phyloP scores from a whole-genome alignment of 2,329 filamentous ascomycete genomes.

The Cyphellophora europaea region DNA sequence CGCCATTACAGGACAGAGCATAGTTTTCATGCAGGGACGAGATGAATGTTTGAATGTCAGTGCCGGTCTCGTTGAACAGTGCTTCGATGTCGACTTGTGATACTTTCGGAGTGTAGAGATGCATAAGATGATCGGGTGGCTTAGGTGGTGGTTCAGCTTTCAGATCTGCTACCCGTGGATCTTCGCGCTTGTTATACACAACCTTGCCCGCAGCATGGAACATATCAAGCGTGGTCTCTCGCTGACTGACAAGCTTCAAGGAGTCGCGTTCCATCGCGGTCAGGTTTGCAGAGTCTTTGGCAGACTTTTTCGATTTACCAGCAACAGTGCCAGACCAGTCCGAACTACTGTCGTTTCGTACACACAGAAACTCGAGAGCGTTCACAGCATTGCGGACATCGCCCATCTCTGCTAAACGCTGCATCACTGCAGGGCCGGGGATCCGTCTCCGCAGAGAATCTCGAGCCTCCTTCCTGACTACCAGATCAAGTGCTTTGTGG shows the following conservation, averaged over 20 bases:
- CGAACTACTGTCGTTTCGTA: conserved; percentile 65
- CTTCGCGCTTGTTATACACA: conserved; percentile 85
- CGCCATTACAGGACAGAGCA: conserved; percentile 65
- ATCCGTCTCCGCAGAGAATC: conserved; percentile 66
- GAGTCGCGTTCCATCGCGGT: conserved; percentile 73
- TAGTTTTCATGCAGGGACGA: conserved; percentile 93
- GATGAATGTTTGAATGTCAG: conserved; percentile 82
- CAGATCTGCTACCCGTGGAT: conserved; percentile 28
- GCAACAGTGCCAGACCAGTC: conserved; percentile 68
- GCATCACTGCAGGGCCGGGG: conserved; percentile 69
- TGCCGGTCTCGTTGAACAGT: conserved; percentile 87
- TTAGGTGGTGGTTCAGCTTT: conserved; percentile 32
- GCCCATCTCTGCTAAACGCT: conserved; percentile 72
- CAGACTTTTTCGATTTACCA: conserved; percentile 55
- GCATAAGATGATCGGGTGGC: conserved; percentile 51
- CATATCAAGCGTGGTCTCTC: conserved; percentile 83
- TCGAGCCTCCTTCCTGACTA: conserved; percentile 77
- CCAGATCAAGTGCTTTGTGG: conserved; percentile 69
- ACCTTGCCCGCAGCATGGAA: conserved; percentile 96
- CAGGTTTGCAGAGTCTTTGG: conserved; percentile 43
- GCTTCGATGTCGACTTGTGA: conserved; percentile 62
- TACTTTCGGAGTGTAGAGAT: conserved; percentile 49
- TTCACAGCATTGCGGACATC: conserved; percentile 91
- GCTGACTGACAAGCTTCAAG: conserved; percentile 69
- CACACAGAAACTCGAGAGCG: conserved; percentile 81